Evolutionary conservation across 495 filamentous ascomycete species (phyloP).

Genomic region (Penicillium maclennaniae): DNA sequence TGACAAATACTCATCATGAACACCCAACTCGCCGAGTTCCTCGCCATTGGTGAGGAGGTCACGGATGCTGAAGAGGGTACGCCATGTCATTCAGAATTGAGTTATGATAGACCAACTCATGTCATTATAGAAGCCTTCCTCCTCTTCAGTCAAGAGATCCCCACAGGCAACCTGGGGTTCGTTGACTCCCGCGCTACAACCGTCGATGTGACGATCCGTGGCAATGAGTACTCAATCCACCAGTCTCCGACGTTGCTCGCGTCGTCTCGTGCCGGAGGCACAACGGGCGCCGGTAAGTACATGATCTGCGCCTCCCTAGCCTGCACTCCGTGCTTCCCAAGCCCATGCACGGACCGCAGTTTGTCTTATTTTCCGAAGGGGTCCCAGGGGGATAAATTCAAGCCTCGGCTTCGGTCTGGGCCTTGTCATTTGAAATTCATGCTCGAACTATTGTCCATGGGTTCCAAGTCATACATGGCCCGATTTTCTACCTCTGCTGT

Average conservation of each 20-base stretch:
- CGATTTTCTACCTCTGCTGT: not conserved
- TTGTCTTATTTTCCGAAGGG: not conserved
- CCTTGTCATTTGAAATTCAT: not conserved
- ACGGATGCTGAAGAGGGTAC: slow-evolving; percentile 64
- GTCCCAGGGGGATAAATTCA: not conserved
- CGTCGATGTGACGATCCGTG: slow-evolving; percentile 66
- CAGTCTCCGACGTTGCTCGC: slow-evolving; percentile 82
- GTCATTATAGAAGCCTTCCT: slow-evolving; percentile 69
- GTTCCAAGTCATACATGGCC: not conserved
- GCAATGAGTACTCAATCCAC: slow-evolving; percentile 68
- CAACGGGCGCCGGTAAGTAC: slow-evolving; percentile 78
- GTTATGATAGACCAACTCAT: slow-evolving; percentile 5
- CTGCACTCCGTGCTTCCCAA: slow-evolving; percentile 4
- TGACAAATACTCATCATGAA: slow-evolving; percentile 1
- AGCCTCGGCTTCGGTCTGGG: slow-evolving; percentile 7
- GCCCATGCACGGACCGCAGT: not conserved
- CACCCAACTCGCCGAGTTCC: slow-evolving; percentile 10
- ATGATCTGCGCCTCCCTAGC: not conserved
- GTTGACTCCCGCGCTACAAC: slow-evolving; percentile 62
- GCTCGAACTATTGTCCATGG: not conserved
- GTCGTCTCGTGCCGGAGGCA: slow-evolving; percentile 74
- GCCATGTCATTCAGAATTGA: slow-evolving; percentile 17
- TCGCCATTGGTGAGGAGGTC: slow-evolving; percentile 39
- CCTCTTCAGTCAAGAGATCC: slow-evolving; percentile 72
- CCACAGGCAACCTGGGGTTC: slow-evolving; percentile 80